A percentile compares a stretch with the other conserved stretches of the same genome.
Evolutionary conservation across 495 filamentous ascomycete genomes (phyloP).

Genomic region (Neurospora sp.): DNA sequence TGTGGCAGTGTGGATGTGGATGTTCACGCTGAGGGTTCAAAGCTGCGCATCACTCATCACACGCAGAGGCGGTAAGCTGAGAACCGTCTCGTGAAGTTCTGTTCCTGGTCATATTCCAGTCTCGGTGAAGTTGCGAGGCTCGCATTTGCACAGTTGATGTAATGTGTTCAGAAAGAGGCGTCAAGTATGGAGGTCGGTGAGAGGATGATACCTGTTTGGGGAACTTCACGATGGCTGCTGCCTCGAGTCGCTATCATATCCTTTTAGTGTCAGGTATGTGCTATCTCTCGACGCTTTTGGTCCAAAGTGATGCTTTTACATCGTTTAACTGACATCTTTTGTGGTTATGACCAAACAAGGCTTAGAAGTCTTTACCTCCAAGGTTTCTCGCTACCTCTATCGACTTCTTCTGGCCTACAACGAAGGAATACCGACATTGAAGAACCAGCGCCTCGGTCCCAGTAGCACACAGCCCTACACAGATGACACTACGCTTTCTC

Average conservation of each 20-base stretch:
- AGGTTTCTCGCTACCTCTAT: slow-evolving; percentile 9
- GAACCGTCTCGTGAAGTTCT: background rate
- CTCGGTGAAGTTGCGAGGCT: background rate
- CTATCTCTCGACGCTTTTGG: no score
- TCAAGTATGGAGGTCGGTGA: background rate
- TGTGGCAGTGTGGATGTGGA: background rate
- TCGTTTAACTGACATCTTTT: no score
- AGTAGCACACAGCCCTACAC: background rate
- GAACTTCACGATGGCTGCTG: background rate
- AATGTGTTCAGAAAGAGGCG: no score
- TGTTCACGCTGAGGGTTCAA: no score
- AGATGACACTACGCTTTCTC: background rate
- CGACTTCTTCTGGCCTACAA: no score
- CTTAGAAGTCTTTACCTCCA: slow-evolving; percentile 12
- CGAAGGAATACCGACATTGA: background rate
- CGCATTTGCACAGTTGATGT: background rate
- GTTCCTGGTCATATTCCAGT: background rate
- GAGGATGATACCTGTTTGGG: background rate
- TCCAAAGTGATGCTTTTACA: no score
- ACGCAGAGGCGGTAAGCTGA: background rate
- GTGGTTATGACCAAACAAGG: no score
- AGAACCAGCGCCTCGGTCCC: background rate
- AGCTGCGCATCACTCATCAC: background rate
- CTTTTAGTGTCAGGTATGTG: no score
- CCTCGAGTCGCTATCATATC: no score